These are phyloP conservation scores for Phytophthora crassamura DNA, from an alignment of 352 stramenopile species.

Conservation along the genomic window DNA sequence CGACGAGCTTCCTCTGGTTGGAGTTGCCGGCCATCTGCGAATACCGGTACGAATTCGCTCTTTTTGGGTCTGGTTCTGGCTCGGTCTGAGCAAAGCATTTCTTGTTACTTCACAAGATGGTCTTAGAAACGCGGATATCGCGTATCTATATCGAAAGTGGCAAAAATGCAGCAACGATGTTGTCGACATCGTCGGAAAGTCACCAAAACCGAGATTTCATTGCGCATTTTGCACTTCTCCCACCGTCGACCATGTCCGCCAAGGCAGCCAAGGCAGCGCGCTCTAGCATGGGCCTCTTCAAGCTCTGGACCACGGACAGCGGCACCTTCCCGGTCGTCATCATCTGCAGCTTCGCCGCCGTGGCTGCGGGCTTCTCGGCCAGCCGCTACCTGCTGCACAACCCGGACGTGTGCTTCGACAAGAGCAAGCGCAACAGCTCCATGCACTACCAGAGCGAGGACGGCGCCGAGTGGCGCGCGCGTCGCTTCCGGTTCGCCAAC, in stretches of 20 bases:
- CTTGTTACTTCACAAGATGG: slow-evolving; percentile 13
- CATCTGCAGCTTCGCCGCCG: slow-evolving; percentile 42
- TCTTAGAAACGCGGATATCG: slow-evolving; percentile 10
- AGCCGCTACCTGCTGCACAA: slow-evolving; percentile 40
- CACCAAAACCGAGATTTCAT: slow-evolving; percentile 5
- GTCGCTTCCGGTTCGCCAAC: slow-evolving; percentile 59
- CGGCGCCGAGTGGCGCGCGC: too few species aligned
- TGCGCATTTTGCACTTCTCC: slow-evolving; percentile 25
- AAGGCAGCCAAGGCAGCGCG: slow-evolving; percentile 40
- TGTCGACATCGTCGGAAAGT: slow-evolving; percentile 3
- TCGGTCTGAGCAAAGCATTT: too few species aligned
- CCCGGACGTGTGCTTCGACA: too few species aligned
- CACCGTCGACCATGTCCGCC: slow-evolving; percentile 27
- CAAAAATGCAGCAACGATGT: not conserved
- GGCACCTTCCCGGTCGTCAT: slow-evolving; percentile 57
- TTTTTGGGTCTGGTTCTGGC: too few species aligned
- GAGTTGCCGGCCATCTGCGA: too few species aligned
- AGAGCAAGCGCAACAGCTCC: too few species aligned
- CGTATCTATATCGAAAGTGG: slow-evolving; percentile 12
- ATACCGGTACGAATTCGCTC: not conserved
- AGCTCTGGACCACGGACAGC: slow-evolving; percentile 60
- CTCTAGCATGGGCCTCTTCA: slow-evolving; percentile 47
- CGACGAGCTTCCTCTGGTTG: too few species aligned
- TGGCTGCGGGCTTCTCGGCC: slow-evolving; percentile 36
- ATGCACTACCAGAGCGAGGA: too few species aligned